phyloP scores from a whole-genome alignment of 1,284 basidiomycete species.

The Austroboletus niveus region DNA sequence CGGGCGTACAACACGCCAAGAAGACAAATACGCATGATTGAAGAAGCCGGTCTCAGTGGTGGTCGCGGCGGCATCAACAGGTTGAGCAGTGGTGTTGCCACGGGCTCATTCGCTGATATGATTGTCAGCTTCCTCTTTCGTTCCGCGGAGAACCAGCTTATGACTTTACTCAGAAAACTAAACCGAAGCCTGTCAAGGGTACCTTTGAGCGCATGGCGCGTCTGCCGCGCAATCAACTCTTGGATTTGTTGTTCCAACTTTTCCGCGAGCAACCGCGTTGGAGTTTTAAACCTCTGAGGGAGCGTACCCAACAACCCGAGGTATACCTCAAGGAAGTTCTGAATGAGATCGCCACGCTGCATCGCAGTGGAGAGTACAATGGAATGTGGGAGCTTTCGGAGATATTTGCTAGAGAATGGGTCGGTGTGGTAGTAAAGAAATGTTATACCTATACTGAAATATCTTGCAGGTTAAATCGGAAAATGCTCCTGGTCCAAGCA shows the following conservation, averaged over 20 bases:
- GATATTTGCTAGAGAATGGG: conserved; percentile 60
- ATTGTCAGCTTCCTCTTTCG: conserved; percentile 45
- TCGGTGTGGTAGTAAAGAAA: conserved; percentile 38
- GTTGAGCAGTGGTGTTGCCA: conserved; percentile 55
- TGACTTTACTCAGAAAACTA: conserved; percentile 42
- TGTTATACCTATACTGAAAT: conserved; percentile 29
- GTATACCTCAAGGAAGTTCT: conserved; percentile 88
- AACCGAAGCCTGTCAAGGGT: conserved; percentile 67
- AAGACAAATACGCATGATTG: conserved; percentile 50
- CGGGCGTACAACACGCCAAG: conserved; percentile 58
- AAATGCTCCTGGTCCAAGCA: conserved; percentile 46
- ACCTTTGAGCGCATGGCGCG: conserved; percentile 83
- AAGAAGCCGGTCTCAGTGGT: conserved; percentile 50
- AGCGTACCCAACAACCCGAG: conserved; percentile 88
- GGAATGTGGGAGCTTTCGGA: conserved; percentile 70
- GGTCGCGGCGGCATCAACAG: conserved; percentile 68
- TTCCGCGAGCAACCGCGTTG: conserved; percentile 83
- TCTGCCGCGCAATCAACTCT: conserved; percentile 76
- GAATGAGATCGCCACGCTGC: conserved; percentile 76
- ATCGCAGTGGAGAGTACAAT: conserved; percentile 76
- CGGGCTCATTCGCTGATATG: conserved; percentile 62
- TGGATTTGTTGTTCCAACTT: conserved; percentile 80
- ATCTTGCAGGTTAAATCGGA: conserved; percentile 53
- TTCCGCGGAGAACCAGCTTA: not conserved
- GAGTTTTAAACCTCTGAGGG: conserved; percentile 78